A percentile compares a stretch with the other conserved stretches of the same genome.
phyloP scores from a whole-genome alignment of 2,329 filamentous ascomycete species.

The Pestalotiopsis sp. region DNA sequence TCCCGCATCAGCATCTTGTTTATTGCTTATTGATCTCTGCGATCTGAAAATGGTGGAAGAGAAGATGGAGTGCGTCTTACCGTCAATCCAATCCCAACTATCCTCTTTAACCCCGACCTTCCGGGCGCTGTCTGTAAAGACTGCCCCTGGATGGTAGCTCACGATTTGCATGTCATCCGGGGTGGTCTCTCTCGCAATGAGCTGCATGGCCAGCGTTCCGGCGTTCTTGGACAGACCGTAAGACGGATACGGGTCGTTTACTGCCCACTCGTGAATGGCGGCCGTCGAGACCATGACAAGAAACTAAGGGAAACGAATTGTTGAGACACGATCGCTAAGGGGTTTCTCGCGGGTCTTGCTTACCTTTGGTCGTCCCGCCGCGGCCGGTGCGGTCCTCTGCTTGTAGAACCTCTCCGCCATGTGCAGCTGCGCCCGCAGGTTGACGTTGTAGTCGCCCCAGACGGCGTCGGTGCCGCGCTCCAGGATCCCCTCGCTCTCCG shows the following conservation, averaged over 20 bases:
- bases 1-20: not conserved
- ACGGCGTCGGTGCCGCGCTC: slow-evolving; percentile 22
- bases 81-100: slow-evolving; percentile 29
- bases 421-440: slow-evolving; percentile 34
- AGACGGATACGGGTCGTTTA: slow-evolving; percentile 21
- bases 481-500: slow-evolving; percentile 23
- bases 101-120: slow-evolving; percentile 22
- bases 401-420: slow-evolving; percentile 36
- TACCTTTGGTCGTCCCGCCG: not conserved
- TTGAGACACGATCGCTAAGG: not conserved
- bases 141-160: slow-evolving; percentile 42
- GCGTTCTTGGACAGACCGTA: slow-evolving; percentile 44
- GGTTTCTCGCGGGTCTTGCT: too few relatives aligned
- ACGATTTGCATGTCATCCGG: slow-evolving; percentile 40
- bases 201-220: slow-evolving; percentile 38
- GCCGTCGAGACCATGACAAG: slow-evolving; percentile 35
- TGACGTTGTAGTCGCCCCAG: slow-evolving; percentile 31
- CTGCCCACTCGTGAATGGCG: slow-evolving; percentile 31
- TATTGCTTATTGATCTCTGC: not conserved
- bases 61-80: slow-evolving; percentile 21
- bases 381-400: slow-evolving; percentile 22
- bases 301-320: slow-evolving; percentile 21
- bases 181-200: slow-evolving; percentile 38
- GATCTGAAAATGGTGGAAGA: not conserved
- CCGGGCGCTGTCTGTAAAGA: slow-evolving; percentile 35